A percentile compares a stretch with the other conserved stretches of the same genome.
Conservation (phyloP, 2,329 filamentous ascomycete species). For the Apiospora marii region DNA sequence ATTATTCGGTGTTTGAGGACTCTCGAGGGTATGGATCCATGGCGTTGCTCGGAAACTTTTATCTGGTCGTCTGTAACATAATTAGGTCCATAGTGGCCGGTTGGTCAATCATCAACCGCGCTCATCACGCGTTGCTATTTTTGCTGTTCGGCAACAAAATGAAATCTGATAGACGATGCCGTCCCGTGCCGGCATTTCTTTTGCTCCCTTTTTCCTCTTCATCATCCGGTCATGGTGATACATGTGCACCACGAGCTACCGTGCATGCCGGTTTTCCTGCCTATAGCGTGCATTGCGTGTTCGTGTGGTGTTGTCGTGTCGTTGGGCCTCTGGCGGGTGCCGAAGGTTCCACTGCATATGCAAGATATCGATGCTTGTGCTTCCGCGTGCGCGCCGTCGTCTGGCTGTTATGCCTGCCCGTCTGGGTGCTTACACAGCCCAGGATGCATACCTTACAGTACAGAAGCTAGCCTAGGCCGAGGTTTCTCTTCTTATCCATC, state of each 20-base stretch:
- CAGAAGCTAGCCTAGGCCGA: background rate
- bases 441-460: background rate
- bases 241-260: background rate
- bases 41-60: background rate
- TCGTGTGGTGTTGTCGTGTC: background rate
- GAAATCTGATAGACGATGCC: background rate
- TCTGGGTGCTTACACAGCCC: background rate
- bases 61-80: background rate
- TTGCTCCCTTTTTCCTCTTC: background rate
- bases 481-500: background rate
- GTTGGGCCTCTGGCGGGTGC: background rate
- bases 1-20: slow-evolving; percentile 9
- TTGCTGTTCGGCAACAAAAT: background rate
- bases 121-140: background rate
- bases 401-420: background rate
- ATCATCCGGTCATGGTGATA: background rate
- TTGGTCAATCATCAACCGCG: background rate
- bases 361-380: background rate
- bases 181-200: background rate
- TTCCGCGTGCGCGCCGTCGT: background rate
- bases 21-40: background rate
- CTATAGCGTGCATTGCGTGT: background rate
- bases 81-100: background rate
- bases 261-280: background rate
- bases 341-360: slow-evolving; percentile 10